Base-by-base conservation (phyloP, 805 yeast species). In the Starmerella stellata region DNA sequence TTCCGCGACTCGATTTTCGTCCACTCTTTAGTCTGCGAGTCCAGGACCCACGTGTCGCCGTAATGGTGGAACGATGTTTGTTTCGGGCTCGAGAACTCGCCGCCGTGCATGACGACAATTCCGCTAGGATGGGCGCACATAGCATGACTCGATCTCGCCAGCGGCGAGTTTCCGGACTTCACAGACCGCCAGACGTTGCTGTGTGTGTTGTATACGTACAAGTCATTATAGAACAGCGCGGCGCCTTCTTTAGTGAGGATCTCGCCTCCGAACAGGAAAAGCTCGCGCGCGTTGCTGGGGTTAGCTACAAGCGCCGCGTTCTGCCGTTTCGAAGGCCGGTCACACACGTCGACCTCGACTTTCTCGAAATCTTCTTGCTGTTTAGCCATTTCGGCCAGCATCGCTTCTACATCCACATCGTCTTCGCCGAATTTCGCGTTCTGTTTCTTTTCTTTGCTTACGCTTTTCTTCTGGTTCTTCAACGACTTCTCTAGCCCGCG, bases 41-140 rank as follows among this genome's bases (percentile, higher is more conserved):
- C 96, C 43, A 87, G 62, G 35, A 87, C 66, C 98, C 98, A 87
- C 3, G 95, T 78, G 54, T 87, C 98, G 15, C 94, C 87, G 56
- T 81, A 87, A 58, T 87, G 98, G 56, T 90, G 90, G 58, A 87
- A 87, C 0, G 95, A 82, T 37, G 81, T 73, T 57, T 87, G 98
- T 51, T 87, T 87, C 3, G 96, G 96, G 14, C 93, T 79, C 1
- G 95, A 80, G 51, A 90, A 87, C 59, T 87, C 98, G 51, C 98
- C 98, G 36, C 96, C 98, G 60, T 82, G 90, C 64, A 87, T 59
- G 43, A 87, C 56, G 21, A 81, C 69, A 2, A 85, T 63, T 9
- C 96, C 96, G 2, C 83, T 72, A 1, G 95, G 93, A 58, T 87
- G 96, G 1, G 80, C 76, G 44, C 85, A 75, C 81, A 85, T 79